Evolutionary conservation across 768 basidiomycete species (phyloP).

Genomic region (Suillus lakei): DNA sequence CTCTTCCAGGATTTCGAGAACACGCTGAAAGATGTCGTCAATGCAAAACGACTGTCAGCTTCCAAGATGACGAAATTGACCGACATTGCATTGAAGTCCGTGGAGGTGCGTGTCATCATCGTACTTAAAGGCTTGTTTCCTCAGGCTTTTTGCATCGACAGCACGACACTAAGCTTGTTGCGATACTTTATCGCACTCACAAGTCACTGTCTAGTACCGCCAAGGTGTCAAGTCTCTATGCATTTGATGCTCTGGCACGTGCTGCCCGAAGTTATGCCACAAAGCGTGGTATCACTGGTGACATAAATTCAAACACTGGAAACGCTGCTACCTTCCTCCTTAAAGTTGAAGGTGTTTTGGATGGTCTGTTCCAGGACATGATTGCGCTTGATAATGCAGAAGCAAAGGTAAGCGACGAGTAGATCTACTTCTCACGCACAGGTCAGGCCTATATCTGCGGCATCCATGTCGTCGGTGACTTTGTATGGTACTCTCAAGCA

Average conservation of each 20-base stretch:
- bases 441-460: slow-evolving; percentile 2
- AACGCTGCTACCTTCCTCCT: slow-evolving; percentile 83
- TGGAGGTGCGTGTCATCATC: slow-evolving; percentile 60
- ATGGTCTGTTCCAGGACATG: slow-evolving; percentile 90
- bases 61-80: slow-evolving; percentile 84
- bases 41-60: slow-evolving; percentile 82
- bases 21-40: slow-evolving; percentile 80
- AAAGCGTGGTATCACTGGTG: slow-evolving; percentile 65
- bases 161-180: slow-evolving; percentile 88
- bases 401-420: slow-evolving; percentile 76
- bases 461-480: slow-evolving; percentile 8
- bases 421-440: slow-evolving; percentile 10
- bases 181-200: slow-evolving; percentile 88
- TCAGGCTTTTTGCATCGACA: slow-evolving; percentile 34
- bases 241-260: slow-evolving; percentile 91
- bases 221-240: slow-evolving; percentile 90
- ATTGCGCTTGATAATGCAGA: slow-evolving; percentile 64
- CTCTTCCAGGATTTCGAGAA: slow-evolving; percentile 74
- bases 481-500: slow-evolving; percentile 11
- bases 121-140: not conserved
- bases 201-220: slow-evolving; percentile 67
- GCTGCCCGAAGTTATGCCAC: slow-evolving; percentile 72
- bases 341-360: slow-evolving; percentile 90
- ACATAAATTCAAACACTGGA: slow-evolving; percentile 59
- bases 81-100: slow-evolving; percentile 74